Evolutionary conservation across 2,329 filamentous ascomycete genomes (phyloP).

Genomic region (Colletotrichum navitas): DNA sequence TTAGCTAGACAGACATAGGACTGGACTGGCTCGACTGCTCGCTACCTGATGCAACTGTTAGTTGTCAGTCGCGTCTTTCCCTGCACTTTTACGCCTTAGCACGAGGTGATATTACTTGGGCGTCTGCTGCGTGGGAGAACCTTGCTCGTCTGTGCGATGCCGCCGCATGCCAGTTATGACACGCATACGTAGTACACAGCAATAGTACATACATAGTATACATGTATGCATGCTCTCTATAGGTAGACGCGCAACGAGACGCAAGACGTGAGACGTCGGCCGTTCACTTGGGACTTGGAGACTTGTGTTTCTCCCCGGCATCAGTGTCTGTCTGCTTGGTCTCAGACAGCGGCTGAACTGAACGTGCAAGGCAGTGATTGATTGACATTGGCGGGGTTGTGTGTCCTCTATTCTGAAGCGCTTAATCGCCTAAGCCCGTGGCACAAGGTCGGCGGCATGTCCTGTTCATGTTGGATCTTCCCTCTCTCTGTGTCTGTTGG

Average conservation of each 20-base stretch:
- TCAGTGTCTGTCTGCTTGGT: neutral
- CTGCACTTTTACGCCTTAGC: slow-evolving; percentile 1
- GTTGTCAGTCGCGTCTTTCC: neutral
- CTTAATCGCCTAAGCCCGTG: neutral
- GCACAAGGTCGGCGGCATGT: neutral
- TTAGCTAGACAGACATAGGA: neutral
- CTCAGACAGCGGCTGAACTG: neutral
- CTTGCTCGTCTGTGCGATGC: slow-evolving; percentile 9
- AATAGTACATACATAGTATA: neutral
- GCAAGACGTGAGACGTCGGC: neutral
- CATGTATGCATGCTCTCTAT: no score
- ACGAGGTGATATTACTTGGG: slow-evolving; percentile 5
- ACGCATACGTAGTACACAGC: neutral
- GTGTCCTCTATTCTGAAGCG: neutral
- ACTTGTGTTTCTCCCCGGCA: neutral
- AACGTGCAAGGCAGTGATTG: neutral
- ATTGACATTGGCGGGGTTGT: neutral
- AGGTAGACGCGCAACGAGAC: neutral
- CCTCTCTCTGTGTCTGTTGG: no score
- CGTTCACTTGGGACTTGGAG: neutral
- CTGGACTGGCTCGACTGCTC: neutral
- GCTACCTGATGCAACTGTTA: neutral
- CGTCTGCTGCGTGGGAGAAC: neutral
- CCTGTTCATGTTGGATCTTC: neutral
- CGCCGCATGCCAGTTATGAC: neutral